Base-by-base conservation (phyloP, 805 yeast genomes). In the Spathaspora boniae region DNA sequence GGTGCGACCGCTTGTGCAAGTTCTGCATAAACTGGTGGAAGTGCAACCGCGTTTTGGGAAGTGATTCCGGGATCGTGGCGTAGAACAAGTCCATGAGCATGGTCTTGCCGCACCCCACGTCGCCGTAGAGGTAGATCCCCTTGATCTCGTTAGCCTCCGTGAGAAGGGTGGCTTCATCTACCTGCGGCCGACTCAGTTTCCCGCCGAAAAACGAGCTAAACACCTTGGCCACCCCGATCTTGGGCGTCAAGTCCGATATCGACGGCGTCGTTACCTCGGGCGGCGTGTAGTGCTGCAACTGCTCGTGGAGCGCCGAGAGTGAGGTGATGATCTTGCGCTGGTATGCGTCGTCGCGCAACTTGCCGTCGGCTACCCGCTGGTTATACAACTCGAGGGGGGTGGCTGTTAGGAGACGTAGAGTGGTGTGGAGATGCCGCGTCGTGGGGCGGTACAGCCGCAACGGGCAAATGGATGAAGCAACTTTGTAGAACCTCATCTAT, bases 41-140 rank as follows among this genome's bases (percentile, higher is more conserved):
- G 59, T 93, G 98, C 31, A 91, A 69, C 45, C 98, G 72, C 48
- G 70, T 74, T 51, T 88, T 87, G 9, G 91, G 74, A 40, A 93
- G 65, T 53, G 83, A 86, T 0, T 60, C 34, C 0, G 98, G 97
- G 12, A 91, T 74, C 0, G 96, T 86, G 15, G 76, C 68, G 60
- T 89, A 93, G 51, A 93, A 93, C 46, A 93, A 68, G 59, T 93
- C 98, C 98, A 93, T 91, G 41, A 93, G 68, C 97, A 93, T 91
- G 6, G 98, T 93, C 55, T 93, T 91, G 4, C 98, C 98, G 60
- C 98, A 89, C 2, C 98, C 98, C 28, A 93, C 98, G 58, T 93
- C 98, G 16, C 98, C 98, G 59, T 86, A 93, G 20, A 93, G 68
- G 52, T 93, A 93, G 6, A 93, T 82, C 4, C 98, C 98, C 45